Evolutionary conservation across 1,139 yeast species (phyloP), one percentile per base, ranked within the genome.

Genomic region (Yarrowia galli): DNA sequence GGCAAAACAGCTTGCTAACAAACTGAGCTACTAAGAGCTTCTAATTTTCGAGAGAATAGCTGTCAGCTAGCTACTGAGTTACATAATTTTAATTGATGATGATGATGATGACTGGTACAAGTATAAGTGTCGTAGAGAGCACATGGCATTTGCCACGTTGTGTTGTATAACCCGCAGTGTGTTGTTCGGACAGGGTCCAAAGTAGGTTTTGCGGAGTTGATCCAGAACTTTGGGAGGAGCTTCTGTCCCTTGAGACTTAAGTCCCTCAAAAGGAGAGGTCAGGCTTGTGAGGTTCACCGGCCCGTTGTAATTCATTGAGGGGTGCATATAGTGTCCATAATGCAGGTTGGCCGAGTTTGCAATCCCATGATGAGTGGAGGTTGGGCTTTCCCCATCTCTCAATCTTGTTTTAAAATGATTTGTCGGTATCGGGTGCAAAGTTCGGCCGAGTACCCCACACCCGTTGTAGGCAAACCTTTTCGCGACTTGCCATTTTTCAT

Each of bases 391-490:
- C 60, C 60, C 60, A 53, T 53, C 45, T 36, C 16, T 22, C 46
- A 54, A 54, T 38, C 61, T 54, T 54, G 61, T 38, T 54, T 53
- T 54, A 54, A 40, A 54, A 40, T 54, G 61, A 54, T 54, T 54
- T 54, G 61, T 54, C 61, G 61, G 61, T 54, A 18, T n/a, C 46
- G 61, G 61, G 35, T 54, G 61, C 46, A 58, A 32, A 43, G 64
- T 58, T 58, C 51, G 64, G 64, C 51, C 64, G 51, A 43, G 51
- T 43, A 58, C 64, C 64, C 64, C 64, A 58, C 64, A 58, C 64
- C 40, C 64, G 51, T 58, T 58, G 10, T 58, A 32, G 40, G 51
- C 43, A 28, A 43, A 58, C 51, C 51, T 58, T 32, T 46, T 25
- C 32, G 51, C 4, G 38, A n/a, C 38, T 15, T 22, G n/a, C 46